Conservation (phyloP, 1,284 basidiomycete species). For the Volvariella volvacea region DNA sequence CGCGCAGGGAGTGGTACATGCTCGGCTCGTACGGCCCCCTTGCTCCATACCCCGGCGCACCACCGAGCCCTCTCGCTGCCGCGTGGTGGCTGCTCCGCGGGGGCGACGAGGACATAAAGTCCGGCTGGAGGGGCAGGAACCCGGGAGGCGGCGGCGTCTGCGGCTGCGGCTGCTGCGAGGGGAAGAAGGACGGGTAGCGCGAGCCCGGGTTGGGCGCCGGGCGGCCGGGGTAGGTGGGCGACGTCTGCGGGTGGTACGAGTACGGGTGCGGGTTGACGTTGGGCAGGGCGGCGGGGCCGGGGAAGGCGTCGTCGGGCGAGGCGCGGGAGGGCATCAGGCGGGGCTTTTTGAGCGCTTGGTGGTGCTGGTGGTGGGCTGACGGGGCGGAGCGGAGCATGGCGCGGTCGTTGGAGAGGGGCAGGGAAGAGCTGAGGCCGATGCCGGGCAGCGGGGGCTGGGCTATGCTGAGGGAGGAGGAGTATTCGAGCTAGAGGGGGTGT, state of each 20-base stretch:
- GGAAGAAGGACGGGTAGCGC: not conserved
- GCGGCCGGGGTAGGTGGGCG: conserved; percentile 4
- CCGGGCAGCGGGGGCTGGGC: conserved; percentile 7
- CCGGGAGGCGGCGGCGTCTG: conserved; percentile 1
- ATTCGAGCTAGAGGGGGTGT: conserved; percentile 11
- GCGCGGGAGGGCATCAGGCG: conserved; percentile 1
- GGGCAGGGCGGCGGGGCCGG: not conserved
- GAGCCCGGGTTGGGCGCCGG: conserved; percentile 1
- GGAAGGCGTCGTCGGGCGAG: conserved; percentile 5
- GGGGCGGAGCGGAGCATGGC: conserved; percentile 3
- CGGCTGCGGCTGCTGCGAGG: conserved; percentile 2
- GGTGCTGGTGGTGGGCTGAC: not conserved
- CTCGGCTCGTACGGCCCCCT: conserved; percentile 3
- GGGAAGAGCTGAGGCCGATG: conserved; percentile 11
- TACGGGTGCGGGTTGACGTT: not conserved
- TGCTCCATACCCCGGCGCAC: not conserved
- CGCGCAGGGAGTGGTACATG: conserved; percentile 1
- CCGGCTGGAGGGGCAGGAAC: conserved; percentile 6
- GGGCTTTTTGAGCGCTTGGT: conserved; percentile 2
- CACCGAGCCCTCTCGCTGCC: not conserved
- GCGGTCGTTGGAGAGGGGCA: conserved; percentile 27
- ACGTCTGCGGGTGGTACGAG: conserved; percentile 2
- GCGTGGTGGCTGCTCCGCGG: not conserved
- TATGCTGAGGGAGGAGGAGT: conserved; percentile 6
- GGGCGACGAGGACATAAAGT: conserved; percentile 2